Base-by-base conservation (phyloP, 2,329 filamentous ascomycete species). In the Purpureocillium takamizusanense region DNA sequence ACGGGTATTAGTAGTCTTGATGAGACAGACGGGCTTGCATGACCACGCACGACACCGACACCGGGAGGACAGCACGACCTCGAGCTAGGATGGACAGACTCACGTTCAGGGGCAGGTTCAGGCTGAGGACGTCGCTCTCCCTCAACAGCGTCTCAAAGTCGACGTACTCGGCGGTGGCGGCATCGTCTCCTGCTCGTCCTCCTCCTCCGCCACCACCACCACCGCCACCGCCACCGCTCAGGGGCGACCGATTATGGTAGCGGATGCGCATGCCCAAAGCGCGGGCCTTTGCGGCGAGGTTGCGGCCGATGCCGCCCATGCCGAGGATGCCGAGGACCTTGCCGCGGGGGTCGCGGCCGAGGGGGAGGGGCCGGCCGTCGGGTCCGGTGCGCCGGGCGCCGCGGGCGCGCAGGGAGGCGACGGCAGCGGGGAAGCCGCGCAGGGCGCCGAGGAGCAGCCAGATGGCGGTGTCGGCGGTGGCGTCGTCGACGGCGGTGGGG, bases 271-370 rank as follows among this genome's bases (percentile, higher is more conserved):
- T 88, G 10, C 81, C 83, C 54, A 94, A 89, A 1, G 70, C 83
- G 38, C 75, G 69, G 3, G 81, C 83, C 60, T 88, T 88, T 55
- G 67, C 74, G 54, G 82, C 85, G 50, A 92, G 61, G 52, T 87
- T 86, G 28, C 81, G 69, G 1, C 87, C 86, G 43, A 94, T 92
- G 3, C 86, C 85, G 15, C 86, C 86, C 85, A 92, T 90, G 7
- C 86, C 86, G 31, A 94, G 58, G 42, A 94, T 87, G 0, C 86
- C 86, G 5, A 94, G 69, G 2, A 80, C 66, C 59, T 90, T 92
- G 28, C 83, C 84, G 57, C 84, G 70, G 2, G 86, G 86, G 52
- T 92, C 86, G 53, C 85, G 83, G 11, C 86, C 86, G 6, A 78
- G 63, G 1, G 74, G 70, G 7, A 65, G 57, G 3, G 69, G 65